phyloP scores from a whole-genome alignment of 257 asterid genomes.

The Euphrasia confusa region DNA sequence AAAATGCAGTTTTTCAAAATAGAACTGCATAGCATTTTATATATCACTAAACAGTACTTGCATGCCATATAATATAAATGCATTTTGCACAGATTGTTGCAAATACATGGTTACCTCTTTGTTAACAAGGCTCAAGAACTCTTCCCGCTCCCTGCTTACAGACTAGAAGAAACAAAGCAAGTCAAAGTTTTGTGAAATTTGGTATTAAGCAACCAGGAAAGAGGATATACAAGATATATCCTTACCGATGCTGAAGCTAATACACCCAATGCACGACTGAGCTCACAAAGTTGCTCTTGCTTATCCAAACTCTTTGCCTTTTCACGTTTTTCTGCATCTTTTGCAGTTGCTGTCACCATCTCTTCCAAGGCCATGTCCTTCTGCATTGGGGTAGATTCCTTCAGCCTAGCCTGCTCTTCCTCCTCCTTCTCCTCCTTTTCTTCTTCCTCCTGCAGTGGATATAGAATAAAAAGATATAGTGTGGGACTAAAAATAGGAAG shows the following conservation, averaged over 20 bases:
- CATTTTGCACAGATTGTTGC: conserved; percentile 6
- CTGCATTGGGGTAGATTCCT: conserved; percentile 56
- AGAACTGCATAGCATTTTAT: conserved; percentile 2
- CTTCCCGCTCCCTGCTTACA: conserved; percentile 96
- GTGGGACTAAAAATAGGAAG: background rate
- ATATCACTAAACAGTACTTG: conserved; percentile 2
- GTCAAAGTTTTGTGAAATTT: conserved; percentile 23
- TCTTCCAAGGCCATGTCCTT: conserved; percentile 94
- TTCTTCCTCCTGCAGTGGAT: conserved; percentile 76
- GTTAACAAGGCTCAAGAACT: conserved; percentile 86
- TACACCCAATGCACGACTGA: conserved; percentile 93
- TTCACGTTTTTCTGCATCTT: conserved; percentile 56
- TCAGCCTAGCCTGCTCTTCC: conserved; percentile 64
- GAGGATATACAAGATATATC: conserved; percentile 12
- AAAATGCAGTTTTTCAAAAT: conserved; percentile 8
- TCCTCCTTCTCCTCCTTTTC: conserved; percentile 88
- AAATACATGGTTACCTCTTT: conserved; percentile 66
- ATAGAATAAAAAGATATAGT: conserved; percentile 7
- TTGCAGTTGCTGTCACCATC: conserved; percentile 63
- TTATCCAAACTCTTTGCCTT: conserved; percentile 57
- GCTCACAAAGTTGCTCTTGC: conserved; percentile 87
- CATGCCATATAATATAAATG: conserved; percentile 10
- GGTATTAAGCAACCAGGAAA: conserved; percentile 21
- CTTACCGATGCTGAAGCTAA: conserved; percentile 90
- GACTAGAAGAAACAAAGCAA: conserved; percentile 58